These are phyloP conservation scores for Penicillium flavigenum DNA, from an alignment of 495 filamentous ascomycete species.

Conservation along the genomic window DNA sequence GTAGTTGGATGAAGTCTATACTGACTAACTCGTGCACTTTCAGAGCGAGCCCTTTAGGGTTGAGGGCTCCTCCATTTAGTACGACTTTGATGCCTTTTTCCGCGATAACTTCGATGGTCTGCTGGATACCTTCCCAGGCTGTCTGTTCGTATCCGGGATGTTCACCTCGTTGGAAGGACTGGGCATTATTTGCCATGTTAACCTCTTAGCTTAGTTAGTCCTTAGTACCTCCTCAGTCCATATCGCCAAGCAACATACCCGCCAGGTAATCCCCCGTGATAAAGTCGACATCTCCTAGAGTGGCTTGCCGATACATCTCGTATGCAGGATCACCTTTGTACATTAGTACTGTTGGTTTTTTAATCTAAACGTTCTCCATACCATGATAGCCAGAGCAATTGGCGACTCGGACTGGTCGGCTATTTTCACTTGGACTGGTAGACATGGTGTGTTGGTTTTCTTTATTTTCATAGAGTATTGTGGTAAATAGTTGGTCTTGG, in stretches of 20 bases:
- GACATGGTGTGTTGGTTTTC: slow-evolving; percentile 16
- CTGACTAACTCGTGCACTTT: slow-evolving; percentile 39
- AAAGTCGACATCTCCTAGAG: slow-evolving; percentile 49
- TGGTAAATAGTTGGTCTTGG: neutral
- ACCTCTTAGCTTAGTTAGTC: slow-evolving; percentile 30
- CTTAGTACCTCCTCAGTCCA: neutral
- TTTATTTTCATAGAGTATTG: neutral
- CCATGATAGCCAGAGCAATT: slow-evolving; percentile 51
- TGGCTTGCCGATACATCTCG: slow-evolving; percentile 47
- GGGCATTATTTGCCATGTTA: slow-evolving; percentile 48
- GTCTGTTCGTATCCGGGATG: too few relatives aligned
- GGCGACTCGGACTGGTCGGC: slow-evolving; percentile 43
- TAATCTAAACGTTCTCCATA: slow-evolving; percentile 15
- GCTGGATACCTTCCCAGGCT: slow-evolving; percentile 45
- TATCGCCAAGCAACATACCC: slow-evolving; percentile 23
- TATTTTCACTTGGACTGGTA: neutral
- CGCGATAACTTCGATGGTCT: slow-evolving; percentile 44
- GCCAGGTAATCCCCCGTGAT: slow-evolving; percentile 59
- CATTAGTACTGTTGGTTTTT: neutral
- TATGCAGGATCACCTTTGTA: slow-evolving; percentile 41
- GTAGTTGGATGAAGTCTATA: neutral
- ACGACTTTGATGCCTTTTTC: slow-evolving; percentile 45
- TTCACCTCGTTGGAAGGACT: slow-evolving; percentile 35
- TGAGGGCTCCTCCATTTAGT: slow-evolving; percentile 47
- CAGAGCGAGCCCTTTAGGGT: slow-evolving; percentile 44